Evolutionary conservation across 306 rosid species (phyloP), one percentile per base, ranked within the genome.

Genomic region (Lupinus albus): DNA sequence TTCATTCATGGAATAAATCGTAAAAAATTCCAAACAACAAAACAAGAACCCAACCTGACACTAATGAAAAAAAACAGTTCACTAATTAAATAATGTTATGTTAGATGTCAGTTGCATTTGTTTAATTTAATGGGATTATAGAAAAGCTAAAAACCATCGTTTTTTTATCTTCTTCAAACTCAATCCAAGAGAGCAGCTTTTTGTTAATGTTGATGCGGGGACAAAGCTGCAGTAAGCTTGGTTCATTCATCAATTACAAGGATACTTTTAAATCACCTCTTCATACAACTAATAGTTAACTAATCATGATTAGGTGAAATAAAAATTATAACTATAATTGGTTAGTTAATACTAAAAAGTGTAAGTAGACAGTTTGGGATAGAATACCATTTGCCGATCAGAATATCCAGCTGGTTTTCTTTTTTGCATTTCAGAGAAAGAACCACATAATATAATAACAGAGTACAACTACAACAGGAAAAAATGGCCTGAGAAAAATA

Each of bases 361-460:
- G 4, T 25, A 25, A 25, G 30, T 3, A 25, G 30, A 25, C 30
- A 25, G 4, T 25, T 25, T 25, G 30, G 30, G 4, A 25, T 25
- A 2, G 2, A 25, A 25, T 14, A 71, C 74, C 71, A 45, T 4
- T 74, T 79, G 30, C 54, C 60, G 61, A 77, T 51, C 73, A 78
- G 39, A 78, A 72, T 6, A 30, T 8, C 49, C 67, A 57, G 38
- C 47, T 5, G n/a, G 7, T 8, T 62, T 71, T 56, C 4, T 14
- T 64, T 73, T 86, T 79, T 80, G 30, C 30, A 78, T 82, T 84
- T 64, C 84, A 73, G 67, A 77, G 65, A 72, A 67, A 52, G 44
- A 70, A 39, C 5, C 30, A 75, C 36, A 21, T 47, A 67, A 65
- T 76, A 67, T 36, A 80, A 72, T 33, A 79, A 72, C 76, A 80